Conservation (phyloP, 768 basidiomycete species). For the Termitomyces sp. region DNA sequence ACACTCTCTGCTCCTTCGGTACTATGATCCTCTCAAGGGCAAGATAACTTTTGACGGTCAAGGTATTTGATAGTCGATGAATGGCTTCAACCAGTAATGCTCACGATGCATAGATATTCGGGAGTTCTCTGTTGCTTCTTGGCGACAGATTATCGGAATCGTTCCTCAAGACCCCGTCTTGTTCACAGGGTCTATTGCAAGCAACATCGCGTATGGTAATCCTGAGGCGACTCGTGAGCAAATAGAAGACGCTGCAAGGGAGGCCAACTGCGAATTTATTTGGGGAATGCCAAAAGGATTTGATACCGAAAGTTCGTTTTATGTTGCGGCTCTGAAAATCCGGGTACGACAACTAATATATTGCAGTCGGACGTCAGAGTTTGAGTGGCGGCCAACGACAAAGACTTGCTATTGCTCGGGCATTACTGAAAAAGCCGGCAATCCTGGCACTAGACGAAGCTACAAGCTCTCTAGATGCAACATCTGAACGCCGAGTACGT, state of each 20-base stretch:
- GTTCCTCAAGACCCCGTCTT: constrained; percentile 93
- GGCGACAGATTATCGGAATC: constrained; percentile 87
- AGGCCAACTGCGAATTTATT: constrained; percentile 95
- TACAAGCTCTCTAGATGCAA: constrained; percentile 83
- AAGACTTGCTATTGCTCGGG: constrained; percentile 79
- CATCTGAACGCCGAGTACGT: constrained; percentile 75
- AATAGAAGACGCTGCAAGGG: constrained; percentile 81
- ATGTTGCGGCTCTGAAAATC: neutral
- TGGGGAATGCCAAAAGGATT: constrained; percentile 94
- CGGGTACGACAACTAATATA: neutral
- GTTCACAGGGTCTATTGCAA: constrained; percentile 90
- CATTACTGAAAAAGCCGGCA: constrained; percentile 82
- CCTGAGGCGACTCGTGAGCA: constrained; percentile 70
- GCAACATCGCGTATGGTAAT: constrained; percentile 90
- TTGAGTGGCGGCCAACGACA: constrained; percentile 79
- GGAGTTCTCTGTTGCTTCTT: constrained; percentile 78
- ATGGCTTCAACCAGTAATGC: neutral
- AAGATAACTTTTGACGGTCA: constrained; percentile 82
- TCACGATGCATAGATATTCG: constrained; percentile 60
- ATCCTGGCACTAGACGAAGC: constrained; percentile 90
- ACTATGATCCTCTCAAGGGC: constrained; percentile 85
- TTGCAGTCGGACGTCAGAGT: constrained; percentile 60
- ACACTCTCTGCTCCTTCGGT: constrained; percentile 80
- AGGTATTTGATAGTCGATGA: constrained; percentile 42
- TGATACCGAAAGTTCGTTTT: constrained; percentile 79